Conservation (phyloP, 352 stramenopile genomes). For the Blastocystis sp. region DNA sequence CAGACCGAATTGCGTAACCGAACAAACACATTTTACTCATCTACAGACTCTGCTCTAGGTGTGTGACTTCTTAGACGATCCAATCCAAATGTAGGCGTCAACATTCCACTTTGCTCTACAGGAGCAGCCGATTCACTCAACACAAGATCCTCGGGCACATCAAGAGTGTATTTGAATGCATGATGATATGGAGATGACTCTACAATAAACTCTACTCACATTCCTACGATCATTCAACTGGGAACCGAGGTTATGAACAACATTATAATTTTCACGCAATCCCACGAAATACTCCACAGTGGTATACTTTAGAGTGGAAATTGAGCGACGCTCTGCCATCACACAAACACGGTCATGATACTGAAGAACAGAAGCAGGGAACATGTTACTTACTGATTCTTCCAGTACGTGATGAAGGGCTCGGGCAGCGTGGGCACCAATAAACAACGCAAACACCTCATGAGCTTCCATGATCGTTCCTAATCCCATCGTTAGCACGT, state of each 20-base stretch:
- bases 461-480: constrained; percentile 62
- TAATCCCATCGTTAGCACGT: constrained; percentile 65
- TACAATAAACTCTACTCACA: not conserved
- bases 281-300: constrained; percentile 65
- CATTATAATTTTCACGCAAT: constrained; percentile 57
- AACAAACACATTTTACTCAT: not conserved
- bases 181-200: constrained; percentile 42
- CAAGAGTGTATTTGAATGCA: not conserved
- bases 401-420: constrained; percentile 61
- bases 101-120: not conserved
- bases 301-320: constrained; percentile 53
- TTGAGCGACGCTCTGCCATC: constrained; percentile 23
- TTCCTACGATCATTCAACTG: not conserved
- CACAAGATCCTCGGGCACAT: not conserved
- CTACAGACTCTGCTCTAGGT: not conserved
- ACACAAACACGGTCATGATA: constrained; percentile 54
- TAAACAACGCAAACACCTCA: constrained; percentile 44
- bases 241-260: constrained; percentile 24
- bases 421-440: constrained; percentile 21
- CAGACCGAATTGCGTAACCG: too few relatives aligned
- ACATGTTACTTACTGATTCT: constrained; percentile 52
- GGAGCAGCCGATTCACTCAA: not conserved
- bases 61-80: not conserved
- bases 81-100: constrained; percentile 9
- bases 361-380: constrained; percentile 64